A percentile compares a stretch with the other conserved stretches of the same genome.
phyloP scores from a whole-genome alignment of 306 rosid species.

The Acacia melanoxylon region DNA sequence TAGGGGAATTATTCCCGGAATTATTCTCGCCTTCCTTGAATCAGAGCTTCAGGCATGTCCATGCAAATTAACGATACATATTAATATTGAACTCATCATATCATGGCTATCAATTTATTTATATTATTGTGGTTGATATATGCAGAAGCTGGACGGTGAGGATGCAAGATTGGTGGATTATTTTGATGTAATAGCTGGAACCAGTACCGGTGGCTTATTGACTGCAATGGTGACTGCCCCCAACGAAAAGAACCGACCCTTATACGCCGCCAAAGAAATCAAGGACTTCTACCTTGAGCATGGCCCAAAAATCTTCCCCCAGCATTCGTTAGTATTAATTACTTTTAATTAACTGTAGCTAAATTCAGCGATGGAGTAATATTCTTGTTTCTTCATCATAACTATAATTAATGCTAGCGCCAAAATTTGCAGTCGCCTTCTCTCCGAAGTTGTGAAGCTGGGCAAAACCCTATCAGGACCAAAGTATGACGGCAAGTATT shows the following conservation, averaged over 20 bases:
- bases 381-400: not conserved
- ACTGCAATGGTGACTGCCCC: conserved; percentile 69
- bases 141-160: conserved; percentile 65
- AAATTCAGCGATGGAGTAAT: not conserved
- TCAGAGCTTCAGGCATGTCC: conserved; percentile 48
- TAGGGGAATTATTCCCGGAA: conserved; percentile 59
- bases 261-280: conserved; percentile 64
- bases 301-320: conserved; percentile 62
- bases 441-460: not conserved
- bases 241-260: conserved; percentile 58
- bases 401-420: not conserved
- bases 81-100: no score
- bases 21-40: conserved; percentile 46
- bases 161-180: conserved; percentile 64
- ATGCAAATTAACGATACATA: not conserved
- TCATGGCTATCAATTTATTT: not conserved
- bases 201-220: conserved; percentile 73
- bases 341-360: no score
- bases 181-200: conserved; percentile 68
- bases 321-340: conserved; percentile 27
- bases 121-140: not conserved
- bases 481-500: conserved; percentile 52
- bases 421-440: not conserved
- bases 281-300: conserved; percentile 57
- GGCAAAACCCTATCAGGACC: conserved; percentile 41